These are phyloP conservation scores for Candolleomyces efflorescens DNA, from an alignment of 768 basidiomycete species.

Conservation along the genomic window DNA sequence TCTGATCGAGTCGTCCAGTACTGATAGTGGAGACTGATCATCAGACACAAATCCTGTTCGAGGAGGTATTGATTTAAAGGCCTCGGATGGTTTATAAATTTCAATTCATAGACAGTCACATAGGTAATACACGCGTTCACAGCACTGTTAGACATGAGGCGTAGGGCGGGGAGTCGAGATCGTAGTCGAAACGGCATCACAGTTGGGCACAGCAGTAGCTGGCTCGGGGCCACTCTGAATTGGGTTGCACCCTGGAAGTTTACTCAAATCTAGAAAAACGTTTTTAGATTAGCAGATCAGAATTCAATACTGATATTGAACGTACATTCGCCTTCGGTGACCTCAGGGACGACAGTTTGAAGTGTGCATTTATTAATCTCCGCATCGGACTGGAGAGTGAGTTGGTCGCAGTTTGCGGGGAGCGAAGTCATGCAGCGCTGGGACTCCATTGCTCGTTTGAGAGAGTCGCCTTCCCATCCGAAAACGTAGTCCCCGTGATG, in stretches of 20 bases:
- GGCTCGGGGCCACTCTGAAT: slow-evolving; percentile 4
- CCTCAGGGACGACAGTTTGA: background rate
- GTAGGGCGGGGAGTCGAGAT: background rate
- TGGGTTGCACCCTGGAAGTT: slow-evolving; percentile 5
- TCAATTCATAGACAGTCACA: too few relatives aligned
- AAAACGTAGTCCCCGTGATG: slow-evolving; percentile 11
- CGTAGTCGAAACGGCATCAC: slow-evolving; percentile 1
- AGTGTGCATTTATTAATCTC: slow-evolving; percentile 8
- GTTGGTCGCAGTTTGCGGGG: slow-evolving; percentile 2
- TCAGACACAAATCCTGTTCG: too few relatives aligned
- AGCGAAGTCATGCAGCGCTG: background rate
- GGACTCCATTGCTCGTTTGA: slow-evolving; percentile 6
- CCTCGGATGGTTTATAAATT: too few relatives aligned
- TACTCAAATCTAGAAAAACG: background rate
- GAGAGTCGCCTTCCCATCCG: slow-evolving; percentile 9
- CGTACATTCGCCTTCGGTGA: slow-evolving; percentile 10
- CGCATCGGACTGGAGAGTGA: slow-evolving; percentile 4
- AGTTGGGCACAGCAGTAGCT: slow-evolving; percentile 1
- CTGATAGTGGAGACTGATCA: too few relatives aligned
- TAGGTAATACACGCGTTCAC: too few relatives aligned
- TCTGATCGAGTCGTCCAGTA: too few relatives aligned
- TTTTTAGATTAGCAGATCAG: background rate
- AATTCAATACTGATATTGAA: background rate
- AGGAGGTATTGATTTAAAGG: too few relatives aligned
- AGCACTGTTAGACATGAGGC: background rate